Evolutionary conservation across 1,284 basidiomycete genomes (phyloP).

Genomic region (Leccinum laetum): DNA sequence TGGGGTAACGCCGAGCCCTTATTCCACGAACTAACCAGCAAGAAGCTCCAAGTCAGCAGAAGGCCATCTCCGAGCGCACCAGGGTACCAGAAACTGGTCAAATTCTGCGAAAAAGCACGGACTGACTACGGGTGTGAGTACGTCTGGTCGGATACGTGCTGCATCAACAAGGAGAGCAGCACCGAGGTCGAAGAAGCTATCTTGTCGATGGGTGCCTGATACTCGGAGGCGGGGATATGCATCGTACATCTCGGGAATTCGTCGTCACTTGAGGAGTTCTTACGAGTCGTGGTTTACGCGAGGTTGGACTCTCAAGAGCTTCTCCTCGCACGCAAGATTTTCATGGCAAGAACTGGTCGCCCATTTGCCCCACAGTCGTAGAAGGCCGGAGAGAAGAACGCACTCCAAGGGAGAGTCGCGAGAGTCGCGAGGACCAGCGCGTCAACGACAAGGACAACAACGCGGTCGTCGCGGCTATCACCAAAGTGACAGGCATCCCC

Average conservation of each 20-base stretch:
- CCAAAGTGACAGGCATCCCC: conserved; percentile 21
- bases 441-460: conserved; percentile 30
- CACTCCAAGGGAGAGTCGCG: conserved; percentile 1
- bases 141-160: conserved; percentile 29
- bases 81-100: conserved; percentile 26
- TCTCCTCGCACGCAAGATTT: conserved; percentile 25
- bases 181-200: too few species aligned
- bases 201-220: too few species aligned
- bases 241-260: too few species aligned
- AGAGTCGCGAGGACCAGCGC: neutral
- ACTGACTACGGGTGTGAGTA: conserved; percentile 28
- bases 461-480: conserved; percentile 13
- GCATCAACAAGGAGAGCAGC: too few species aligned
- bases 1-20: conserved; percentile 21
- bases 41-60: conserved; percentile 14
- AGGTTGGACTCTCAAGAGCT: conserved; percentile 23
- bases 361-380: conserved; percentile 16
- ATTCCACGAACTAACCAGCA: conserved; percentile 24
- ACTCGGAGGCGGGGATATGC: too few species aligned
- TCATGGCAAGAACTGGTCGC: conserved; percentile 30
- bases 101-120: conserved; percentile 27
- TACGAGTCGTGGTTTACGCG: too few species aligned
- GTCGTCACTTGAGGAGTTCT: too few species aligned
- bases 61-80: conserved; percentile 15
- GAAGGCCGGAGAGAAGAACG: conserved; percentile 24